Evolutionary conservation across 805 yeast genomes (phyloP).

Genomic region (Kluyveromyces aestuarii): DNA sequence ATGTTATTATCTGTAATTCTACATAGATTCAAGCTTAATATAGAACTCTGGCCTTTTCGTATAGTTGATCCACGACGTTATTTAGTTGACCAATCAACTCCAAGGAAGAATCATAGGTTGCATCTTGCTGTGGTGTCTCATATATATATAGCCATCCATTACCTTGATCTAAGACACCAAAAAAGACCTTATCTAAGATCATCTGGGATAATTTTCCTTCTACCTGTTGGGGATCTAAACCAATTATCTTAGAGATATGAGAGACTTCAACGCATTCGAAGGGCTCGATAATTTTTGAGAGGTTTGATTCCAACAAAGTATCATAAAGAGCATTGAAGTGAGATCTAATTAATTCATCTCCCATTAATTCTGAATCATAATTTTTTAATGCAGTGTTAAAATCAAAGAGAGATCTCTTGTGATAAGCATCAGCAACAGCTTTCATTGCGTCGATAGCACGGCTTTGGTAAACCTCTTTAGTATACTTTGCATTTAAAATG

Average conservation of each 20-base stretch:
- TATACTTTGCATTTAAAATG: slow-evolving; percentile 65
- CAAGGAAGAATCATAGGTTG: slow-evolving; percentile 78
- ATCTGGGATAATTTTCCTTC: slow-evolving; percentile 93
- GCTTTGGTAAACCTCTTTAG: slow-evolving; percentile 58
- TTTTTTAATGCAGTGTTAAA: slow-evolving; percentile 74
- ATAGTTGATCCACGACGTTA: slow-evolving; percentile 78
- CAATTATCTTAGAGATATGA: slow-evolving; percentile 80
- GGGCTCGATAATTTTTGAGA: slow-evolving; percentile 91
- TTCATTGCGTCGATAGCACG: slow-evolving; percentile 93
- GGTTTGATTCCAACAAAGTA: slow-evolving; percentile 83
- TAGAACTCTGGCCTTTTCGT: slow-evolving; percentile 84
- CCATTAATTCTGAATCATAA: slow-evolving; percentile 65
- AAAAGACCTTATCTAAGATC: slow-evolving; percentile 92
- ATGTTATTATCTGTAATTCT: neutral
- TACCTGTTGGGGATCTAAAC: slow-evolving; percentile 76
- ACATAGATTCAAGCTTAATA: slow-evolving; percentile 34
- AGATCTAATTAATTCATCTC: slow-evolving; percentile 80
- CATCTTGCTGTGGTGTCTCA: slow-evolving; percentile 82
- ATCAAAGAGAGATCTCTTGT: slow-evolving; percentile 82
- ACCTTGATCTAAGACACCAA: slow-evolving; percentile 96
- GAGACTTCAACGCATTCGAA: slow-evolving; percentile 91
- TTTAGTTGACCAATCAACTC: slow-evolving; percentile 84
- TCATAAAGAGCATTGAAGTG: slow-evolving; percentile 92
- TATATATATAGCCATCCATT: slow-evolving; percentile 94
- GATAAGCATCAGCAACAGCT: slow-evolving; percentile 82